Evolutionary conservation across 2,329 filamentous ascomycete species (phyloP).

Genomic region (Aspergillus calidoustus): DNA sequence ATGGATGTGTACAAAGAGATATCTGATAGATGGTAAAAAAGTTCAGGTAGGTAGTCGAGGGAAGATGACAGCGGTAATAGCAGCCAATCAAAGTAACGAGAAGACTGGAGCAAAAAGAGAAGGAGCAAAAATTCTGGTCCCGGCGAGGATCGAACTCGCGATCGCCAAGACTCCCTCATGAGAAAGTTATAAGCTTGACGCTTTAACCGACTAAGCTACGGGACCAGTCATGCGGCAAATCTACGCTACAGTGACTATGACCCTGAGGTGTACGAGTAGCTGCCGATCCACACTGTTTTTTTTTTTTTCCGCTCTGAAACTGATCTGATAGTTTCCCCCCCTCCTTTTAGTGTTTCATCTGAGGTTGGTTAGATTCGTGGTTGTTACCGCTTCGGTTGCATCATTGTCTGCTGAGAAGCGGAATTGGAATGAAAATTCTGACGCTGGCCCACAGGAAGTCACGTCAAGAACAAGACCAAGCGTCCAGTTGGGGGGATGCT

Average conservation of each 20-base stretch:
- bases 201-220: conserved; percentile 21
- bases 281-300: background rate
- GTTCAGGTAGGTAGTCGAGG: no score
- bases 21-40: no score
- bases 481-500: background rate
- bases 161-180: conserved; percentile 19
- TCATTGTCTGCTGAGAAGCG: background rate
- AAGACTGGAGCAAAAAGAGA: no score
- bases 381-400: background rate
- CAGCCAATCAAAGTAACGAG: no score
- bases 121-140: conserved; percentile 15
- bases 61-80: no score
- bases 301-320: background rate
- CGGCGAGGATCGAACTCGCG: conserved; percentile 21
- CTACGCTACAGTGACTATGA: background rate
- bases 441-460: background rate
- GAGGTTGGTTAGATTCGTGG: background rate
- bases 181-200: conserved; percentile 20
- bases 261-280: background rate
- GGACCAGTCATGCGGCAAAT: conserved; percentile 9
- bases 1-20: no score
- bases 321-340: background rate
- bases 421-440: background rate
- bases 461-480: background rate
- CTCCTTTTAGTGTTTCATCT: background rate